Conservation (phyloP, 495 filamentous ascomycete genomes). For the Xylaria curta region DNA sequence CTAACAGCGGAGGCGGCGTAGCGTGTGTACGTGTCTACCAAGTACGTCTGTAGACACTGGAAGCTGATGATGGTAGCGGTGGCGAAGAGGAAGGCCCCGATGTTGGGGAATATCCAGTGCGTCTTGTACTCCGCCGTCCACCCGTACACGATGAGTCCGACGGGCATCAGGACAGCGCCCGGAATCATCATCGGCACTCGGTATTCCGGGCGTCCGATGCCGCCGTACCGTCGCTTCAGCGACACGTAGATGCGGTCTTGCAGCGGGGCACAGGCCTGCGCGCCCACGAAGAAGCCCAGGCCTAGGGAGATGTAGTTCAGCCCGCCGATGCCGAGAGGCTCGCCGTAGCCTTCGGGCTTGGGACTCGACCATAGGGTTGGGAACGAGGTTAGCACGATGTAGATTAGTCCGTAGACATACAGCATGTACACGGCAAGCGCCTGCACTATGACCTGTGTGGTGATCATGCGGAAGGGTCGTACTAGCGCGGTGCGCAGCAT, state of each 20-base stretch:
- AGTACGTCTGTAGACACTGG: constrained; percentile 75
- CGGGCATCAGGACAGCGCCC: constrained; percentile 63
- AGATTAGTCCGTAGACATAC: constrained; percentile 77
- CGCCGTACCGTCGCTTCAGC: constrained; percentile 65
- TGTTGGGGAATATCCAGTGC: constrained; percentile 77
- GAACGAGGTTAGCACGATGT: constrained; percentile 74
- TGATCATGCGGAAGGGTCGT: constrained; percentile 63
- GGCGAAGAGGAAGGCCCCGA: constrained; percentile 67
- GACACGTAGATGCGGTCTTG: constrained; percentile 68
- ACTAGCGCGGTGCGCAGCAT: constrained; percentile 54
- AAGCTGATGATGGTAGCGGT: constrained; percentile 67
- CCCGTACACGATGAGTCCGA: constrained; percentile 74
- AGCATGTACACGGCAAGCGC: constrained; percentile 51
- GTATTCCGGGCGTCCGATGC: constrained; percentile 64
- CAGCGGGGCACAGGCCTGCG: constrained; percentile 66
- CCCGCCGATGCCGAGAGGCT: constrained; percentile 65
- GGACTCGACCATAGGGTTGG: constrained; percentile 63
- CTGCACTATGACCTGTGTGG: constrained; percentile 67
- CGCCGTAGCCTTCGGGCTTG: constrained; percentile 57
- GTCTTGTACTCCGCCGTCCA: constrained; percentile 67
- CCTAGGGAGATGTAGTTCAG: constrained; percentile 75
- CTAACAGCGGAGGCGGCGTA: constrained; percentile 77
- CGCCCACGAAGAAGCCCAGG: constrained; percentile 70
- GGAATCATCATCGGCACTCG: constrained; percentile 66
- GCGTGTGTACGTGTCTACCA: constrained; percentile 77